Conservation (phyloP, 2,329 filamentous ascomycete genomes). For the Zymoseptoria brevis region DNA sequence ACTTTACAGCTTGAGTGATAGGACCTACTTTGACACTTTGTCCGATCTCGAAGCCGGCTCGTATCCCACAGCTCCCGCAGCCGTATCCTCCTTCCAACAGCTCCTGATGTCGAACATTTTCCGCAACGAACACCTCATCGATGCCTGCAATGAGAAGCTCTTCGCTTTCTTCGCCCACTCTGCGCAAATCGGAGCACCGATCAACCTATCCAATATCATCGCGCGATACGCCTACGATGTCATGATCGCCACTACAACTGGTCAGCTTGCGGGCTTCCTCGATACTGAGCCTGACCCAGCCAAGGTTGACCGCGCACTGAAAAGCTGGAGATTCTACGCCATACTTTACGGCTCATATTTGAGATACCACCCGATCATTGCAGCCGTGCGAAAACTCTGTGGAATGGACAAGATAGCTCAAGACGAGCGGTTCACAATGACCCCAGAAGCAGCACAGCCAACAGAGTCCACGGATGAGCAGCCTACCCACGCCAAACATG, state of each 20-base stretch:
- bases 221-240: slow-evolving; percentile 19
- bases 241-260: slow-evolving; percentile 16
- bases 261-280: slow-evolving; percentile 15
- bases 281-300: slow-evolving; percentile 1
- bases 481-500: neutral
- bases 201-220: slow-evolving; percentile 12
- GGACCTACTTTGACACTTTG: neutral
- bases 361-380: slow-evolving; percentile 16
- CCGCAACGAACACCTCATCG: slow-evolving; percentile 12
- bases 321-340: slow-evolving; percentile 15
- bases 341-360: slow-evolving; percentile 18
- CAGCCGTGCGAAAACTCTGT: slow-evolving; percentile 2
- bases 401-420: slow-evolving; percentile 2
- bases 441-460: neutral
- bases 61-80: neutral
- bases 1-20: slow-evolving; percentile 7
- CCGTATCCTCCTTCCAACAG: neutral
- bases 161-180: slow-evolving; percentile 2
- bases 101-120: slow-evolving; percentile 14
- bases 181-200: neutral
- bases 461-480: neutral
- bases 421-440: neutral
- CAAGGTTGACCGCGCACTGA: slow-evolving; percentile 7
- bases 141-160: slow-evolving; percentile 13
- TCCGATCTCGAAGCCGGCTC: neutral